phyloP scores from a whole-genome alignment of 495 filamentous ascomycete species.

The Neurospora sp. region DNA sequence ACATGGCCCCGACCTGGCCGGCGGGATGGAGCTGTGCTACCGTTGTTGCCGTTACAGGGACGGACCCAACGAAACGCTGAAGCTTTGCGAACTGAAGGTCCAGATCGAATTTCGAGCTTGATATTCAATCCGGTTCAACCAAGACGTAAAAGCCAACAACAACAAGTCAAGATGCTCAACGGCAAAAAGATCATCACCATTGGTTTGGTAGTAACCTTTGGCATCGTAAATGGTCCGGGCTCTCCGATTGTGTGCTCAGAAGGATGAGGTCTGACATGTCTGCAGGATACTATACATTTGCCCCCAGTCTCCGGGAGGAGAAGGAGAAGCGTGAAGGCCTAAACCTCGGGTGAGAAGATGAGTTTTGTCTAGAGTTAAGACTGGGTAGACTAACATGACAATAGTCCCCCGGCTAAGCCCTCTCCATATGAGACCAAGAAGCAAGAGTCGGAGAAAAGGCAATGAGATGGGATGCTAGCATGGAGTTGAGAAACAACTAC shows the following conservation, averaged over 20 bases:
- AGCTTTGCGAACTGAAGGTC: neutral
- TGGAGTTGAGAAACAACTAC: neutral
- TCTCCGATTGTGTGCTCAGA: neutral
- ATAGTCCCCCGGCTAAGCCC: neutral
- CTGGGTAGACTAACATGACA: neutral
- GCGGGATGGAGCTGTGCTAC: neutral
- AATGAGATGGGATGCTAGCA: neutral
- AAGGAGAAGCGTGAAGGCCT: conserved; percentile 18
- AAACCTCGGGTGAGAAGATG: conserved; percentile 6
- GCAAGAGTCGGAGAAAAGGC: neutral
- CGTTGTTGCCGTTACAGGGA: neutral
- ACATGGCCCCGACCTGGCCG: neutral
- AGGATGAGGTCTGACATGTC: conserved; percentile 2
- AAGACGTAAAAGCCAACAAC: neutral
- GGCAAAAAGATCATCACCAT: conserved; percentile 14
- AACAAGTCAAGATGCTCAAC: conserved; percentile 8
- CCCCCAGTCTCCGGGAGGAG: conserved; percentile 28
- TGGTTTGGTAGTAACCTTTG: conserved; percentile 12
- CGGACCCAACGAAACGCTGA: neutral
- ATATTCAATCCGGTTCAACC: neutral
- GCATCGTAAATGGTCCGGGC: conserved; percentile 18
- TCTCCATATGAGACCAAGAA: neutral
- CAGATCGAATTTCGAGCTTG: neutral
- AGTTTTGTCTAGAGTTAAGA: neutral
- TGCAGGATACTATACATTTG: conserved; percentile 36